Base-by-base conservation (phyloP, 768 basidiomycete species). In the Pleurotus tuber-regium region DNA sequence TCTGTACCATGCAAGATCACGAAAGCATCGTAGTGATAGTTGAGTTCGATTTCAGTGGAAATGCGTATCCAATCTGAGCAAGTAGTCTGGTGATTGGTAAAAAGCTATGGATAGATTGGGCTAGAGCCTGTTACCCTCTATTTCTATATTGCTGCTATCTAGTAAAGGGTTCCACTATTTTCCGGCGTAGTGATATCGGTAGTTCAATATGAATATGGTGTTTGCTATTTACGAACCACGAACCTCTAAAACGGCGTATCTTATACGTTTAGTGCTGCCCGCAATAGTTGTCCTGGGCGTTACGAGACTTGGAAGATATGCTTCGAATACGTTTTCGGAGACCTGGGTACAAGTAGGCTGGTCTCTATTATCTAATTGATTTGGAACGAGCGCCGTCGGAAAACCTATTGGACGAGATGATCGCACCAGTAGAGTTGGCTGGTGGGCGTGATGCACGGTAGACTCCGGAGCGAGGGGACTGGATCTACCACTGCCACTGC, bases 11-110 rank as follows among this genome's bases (percentile, higher is more conserved):
- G 93, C 16, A 96, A 70, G 25, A 97, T 73, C 16, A 98, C 84
- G 62, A 98, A 97, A 0, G 91, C 92, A 60, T 98, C 95, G 63
- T 92, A 98, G 26, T 76, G 28, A 61, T 97, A 97, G 64, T 97
- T 97, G 47, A 93, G 82, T 61, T 96, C 92, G 58, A 98, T 92
- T 61, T 98, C 95, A 1, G 84, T 86, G 0, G 92, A 89, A 28
- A 98, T 86, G 7, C 91, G 78, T 58, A 93, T 86, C 92, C 92
- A 95, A 61, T 93, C 92, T 89, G 62, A 49, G 31, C 53, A 59
- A 44, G 36, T 18, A 42, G n/a, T n/a, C 29, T 8, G 38, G 50
- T n/a, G 51, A 30, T 31, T 41, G 7, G 40, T 26, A 39, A 51
- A 9, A 52, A 54, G n/a, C n/a, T n/a, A n/a, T 28, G 9, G 28